phyloP scores from a whole-genome alignment of 352 stramenopile species.

The Elongisporangium undulatum region DNA sequence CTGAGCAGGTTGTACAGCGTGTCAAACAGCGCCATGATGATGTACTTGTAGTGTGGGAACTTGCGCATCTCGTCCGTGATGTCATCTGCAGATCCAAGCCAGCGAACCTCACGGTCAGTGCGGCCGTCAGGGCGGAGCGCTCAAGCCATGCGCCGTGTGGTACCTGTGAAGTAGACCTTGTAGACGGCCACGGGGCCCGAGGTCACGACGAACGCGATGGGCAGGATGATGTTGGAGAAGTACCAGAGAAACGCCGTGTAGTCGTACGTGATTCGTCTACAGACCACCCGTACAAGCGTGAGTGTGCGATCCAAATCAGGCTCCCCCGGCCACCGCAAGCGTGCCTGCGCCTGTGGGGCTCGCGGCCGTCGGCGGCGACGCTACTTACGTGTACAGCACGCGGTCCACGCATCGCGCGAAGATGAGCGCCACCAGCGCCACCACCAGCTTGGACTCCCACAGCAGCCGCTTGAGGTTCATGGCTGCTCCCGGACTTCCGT shows the following conservation, averaged over 20 bases:
- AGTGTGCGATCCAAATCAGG: constrained; percentile 2
- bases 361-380: not conserved
- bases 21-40: constrained; percentile 84
- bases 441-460: constrained; percentile 81
- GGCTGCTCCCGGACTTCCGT: not conserved
- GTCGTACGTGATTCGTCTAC: constrained; percentile 83
- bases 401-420: constrained; percentile 77
- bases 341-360: too few relatives aligned
- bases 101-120: too few relatives aligned
- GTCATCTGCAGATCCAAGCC: constrained; percentile 47
- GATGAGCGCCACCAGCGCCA: constrained; percentile 76
- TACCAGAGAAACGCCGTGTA: constrained; percentile 88
- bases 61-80: constrained; percentile 79
- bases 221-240: constrained; percentile 81
- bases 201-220: constrained; percentile 68
- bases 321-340: too few relatives aligned
- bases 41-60: constrained; percentile 86
- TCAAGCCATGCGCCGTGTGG: too few relatives aligned
- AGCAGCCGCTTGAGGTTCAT: constrained; percentile 74
- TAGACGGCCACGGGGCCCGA: constrained; percentile 74
- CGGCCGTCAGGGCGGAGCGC: too few relatives aligned
- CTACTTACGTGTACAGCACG: constrained; percentile 80
- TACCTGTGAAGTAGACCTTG: constrained; percentile 77
- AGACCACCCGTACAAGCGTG: not conserved
- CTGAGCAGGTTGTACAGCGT: constrained; percentile 79